Evolutionary conservation across 73 alveolate genomes (phyloP).

Genomic region (Paraurostyla sp.): DNA sequence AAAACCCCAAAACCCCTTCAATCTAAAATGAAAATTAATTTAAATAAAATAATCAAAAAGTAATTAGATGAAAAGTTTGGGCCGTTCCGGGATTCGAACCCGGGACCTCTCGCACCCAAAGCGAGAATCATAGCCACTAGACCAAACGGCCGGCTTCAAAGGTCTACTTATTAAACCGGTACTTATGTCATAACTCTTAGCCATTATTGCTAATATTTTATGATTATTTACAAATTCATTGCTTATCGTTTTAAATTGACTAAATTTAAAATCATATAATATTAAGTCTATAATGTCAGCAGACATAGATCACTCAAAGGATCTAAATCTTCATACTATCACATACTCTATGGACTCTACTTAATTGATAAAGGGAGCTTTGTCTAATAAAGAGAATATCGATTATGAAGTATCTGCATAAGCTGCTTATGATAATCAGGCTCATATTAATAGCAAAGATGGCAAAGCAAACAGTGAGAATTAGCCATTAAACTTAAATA

Average conservation of each 20-base stretch:
- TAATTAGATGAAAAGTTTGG: constrained; percentile 73
- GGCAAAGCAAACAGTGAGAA: background rate
- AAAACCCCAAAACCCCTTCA: too few relatives aligned
- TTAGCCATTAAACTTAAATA: background rate
- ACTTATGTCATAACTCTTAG: background rate
- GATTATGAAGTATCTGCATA: too few relatives aligned
- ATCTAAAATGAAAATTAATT: too few relatives aligned
- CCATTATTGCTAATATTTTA: background rate
- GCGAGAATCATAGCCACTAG: constrained; percentile 90
- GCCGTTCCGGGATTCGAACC: constrained; percentile 90
- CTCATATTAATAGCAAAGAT: background rate
- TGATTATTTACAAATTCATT: too few relatives aligned
- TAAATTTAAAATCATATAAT: background rate
- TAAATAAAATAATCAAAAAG: too few relatives aligned
- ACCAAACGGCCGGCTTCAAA: constrained; percentile 78
- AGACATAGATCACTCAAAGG: too few relatives aligned
- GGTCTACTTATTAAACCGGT: constrained; percentile 47
- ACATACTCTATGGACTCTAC: too few relatives aligned
- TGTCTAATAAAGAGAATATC: too few relatives aligned
- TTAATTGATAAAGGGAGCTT: too few relatives aligned
- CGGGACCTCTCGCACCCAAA: constrained; percentile 94
- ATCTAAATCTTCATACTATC: too few relatives aligned
- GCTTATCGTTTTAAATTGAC: too few relatives aligned
- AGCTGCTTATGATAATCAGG: background rate
- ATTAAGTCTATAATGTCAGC: background rate